Base-by-base conservation (phyloP, 1,284 basidiomycete genomes). In the Rhodotorula sp. region DNA sequence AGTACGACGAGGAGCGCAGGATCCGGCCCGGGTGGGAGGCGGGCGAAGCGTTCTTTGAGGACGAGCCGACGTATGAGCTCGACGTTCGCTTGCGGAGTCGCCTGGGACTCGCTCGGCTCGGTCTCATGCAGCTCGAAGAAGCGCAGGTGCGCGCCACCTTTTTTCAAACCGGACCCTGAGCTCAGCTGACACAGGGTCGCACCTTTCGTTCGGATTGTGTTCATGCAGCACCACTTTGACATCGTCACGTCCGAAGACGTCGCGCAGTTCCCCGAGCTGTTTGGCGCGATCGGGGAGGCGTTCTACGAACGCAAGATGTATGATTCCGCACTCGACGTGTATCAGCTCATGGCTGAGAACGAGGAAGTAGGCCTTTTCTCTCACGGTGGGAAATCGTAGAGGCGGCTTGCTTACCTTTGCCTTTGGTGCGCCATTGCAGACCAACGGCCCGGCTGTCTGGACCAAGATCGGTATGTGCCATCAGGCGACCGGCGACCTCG, bases 21-120 rank as follows among this genome's bases (percentile, higher is more conserved):
- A 69, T 55, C 24, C 69, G 77, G 60, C 73, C 45, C 20, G 79
- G 76, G 33, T 80, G 77, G 64, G 78, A 78, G 20, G 75, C 78
- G n/a, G 78, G 77, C 76, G 78, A 79, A 59, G 73, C 75, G 17
- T 76, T 77, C 64, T 79, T 80, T 24, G 79, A 80, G 66, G 78
- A 77, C 12, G 80, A 78, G 14, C 77, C 73, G 0, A 84, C 84
- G 59, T 88, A 87, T 78, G 83, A 83, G 6, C 82, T 98, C 58
- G 91, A 95, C 74, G 84, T 89, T 7, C 91, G 92, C 73, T 86
- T 95, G 5, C 83, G 95, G 60, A 88, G 94, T 79, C 85, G 93
- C n/a, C 82, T 99, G 3, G 93, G 91, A 0, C 84, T 96, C 33
- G 87, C 91, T 1, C 85, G 95, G 63, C 87, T 97, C 46, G 90